A percentile compares a stretch with the other conserved stretches of the same genome.
Conservation (phyloP, 1,139 yeast genomes). For the Kodamaea sp. region DNA sequence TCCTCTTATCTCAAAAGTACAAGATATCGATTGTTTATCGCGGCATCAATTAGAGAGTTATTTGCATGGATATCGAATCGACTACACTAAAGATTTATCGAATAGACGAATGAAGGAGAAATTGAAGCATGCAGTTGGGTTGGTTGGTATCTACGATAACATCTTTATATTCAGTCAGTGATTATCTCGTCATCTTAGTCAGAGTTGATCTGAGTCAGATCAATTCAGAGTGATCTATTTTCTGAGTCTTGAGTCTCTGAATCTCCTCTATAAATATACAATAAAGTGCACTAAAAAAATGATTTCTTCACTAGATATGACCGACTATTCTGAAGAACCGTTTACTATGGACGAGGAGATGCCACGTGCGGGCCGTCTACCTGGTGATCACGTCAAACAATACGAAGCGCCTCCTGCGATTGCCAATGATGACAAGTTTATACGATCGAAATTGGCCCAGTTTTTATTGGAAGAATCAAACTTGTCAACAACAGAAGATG, state of each 20-base stretch:
- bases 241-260: too few species aligned
- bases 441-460: slow-evolving; percentile 35
- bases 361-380: slow-evolving; percentile 5
- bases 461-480: slow-evolving; percentile 25
- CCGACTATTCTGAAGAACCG: slow-evolving; percentile 39
- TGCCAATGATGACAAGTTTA: slow-evolving; percentile 22
- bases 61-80: slow-evolving; percentile 9
- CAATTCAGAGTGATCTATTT: too few species aligned
- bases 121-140: slow-evolving; percentile 10
- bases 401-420: slow-evolving; percentile 7
- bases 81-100: slow-evolving; percentile 8
- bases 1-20: slow-evolving; percentile 8
- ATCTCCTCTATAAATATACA: too few species aligned
- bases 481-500: slow-evolving; percentile 23
- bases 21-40: slow-evolving; percentile 9
- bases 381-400: not conserved
- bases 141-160: slow-evolving; percentile 9
- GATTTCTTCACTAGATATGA: slow-evolving; percentile 18
- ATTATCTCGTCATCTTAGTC: too few species aligned
- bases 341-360: slow-evolving; percentile 49
- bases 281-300: not conserved
- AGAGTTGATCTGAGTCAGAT: too few species aligned
- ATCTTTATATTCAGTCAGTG: slow-evolving; percentile 8
- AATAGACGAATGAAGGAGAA: slow-evolving; percentile 10
- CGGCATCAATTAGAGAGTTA: slow-evolving; percentile 8